These are phyloP conservation scores for Colletotrichum melonis DNA, from an alignment of 2,329 filamentous ascomycete genomes.

Conservation along the genomic window DNA sequence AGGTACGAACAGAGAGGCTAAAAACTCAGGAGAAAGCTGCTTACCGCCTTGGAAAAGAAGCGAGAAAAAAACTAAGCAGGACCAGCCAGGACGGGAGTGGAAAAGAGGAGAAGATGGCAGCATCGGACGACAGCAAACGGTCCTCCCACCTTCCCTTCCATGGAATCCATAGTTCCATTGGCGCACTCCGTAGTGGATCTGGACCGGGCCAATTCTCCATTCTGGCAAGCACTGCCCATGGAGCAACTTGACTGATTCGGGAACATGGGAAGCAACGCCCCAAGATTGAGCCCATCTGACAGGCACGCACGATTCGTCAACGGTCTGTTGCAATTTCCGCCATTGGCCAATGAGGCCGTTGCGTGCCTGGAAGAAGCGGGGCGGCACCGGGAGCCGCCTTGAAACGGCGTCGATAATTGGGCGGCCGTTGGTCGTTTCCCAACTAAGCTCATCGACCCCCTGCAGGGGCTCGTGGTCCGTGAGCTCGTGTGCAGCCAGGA, in stretches of 20 bases:
- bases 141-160: conserved; percentile 16
- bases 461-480: conserved; percentile 18
- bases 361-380: conserved; percentile 5
- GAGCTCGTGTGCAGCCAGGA: conserved; percentile 23
- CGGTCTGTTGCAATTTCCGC: conserved; percentile 34
- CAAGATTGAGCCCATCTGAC: conserved; percentile 33
- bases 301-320: conserved; percentile 33
- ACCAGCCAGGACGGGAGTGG: background rate
- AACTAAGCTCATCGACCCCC: conserved; percentile 33
- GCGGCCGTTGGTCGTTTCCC: conserved; percentile 26
- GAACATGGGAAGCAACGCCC: conserved; percentile 10
- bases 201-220: conserved; percentile 23
- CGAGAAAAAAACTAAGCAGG: background rate
- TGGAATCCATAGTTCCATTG: conserved; percentile 10
- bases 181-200: conserved; percentile 11
- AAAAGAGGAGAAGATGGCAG: background rate
- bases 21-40: background rate
- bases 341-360: conserved; percentile 11
- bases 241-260: conserved; percentile 11
- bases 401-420: conserved; percentile 31
- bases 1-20: background rate
- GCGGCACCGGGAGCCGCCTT: background rate
- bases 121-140: background rate
- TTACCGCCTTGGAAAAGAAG: background rate
- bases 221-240: conserved; percentile 31